phyloP scores from a whole-genome alignment of 2,329 filamentous ascomycete species.

The Ophiostoma fasciatum region DNA sequence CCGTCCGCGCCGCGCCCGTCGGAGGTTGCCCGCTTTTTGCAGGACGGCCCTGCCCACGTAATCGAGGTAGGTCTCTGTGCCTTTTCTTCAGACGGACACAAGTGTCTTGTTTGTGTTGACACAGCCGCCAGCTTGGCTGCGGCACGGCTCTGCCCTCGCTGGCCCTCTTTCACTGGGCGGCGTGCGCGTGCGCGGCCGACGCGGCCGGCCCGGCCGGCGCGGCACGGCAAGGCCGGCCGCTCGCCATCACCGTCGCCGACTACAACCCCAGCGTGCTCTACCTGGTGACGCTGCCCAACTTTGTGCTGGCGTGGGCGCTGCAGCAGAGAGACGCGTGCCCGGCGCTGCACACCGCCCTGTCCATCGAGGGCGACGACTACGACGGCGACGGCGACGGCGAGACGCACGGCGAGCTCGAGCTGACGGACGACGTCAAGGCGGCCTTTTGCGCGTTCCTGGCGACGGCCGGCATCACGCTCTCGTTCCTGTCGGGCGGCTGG shows the following conservation, averaged over 20 bases:
- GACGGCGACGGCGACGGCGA: slow-evolving; percentile 45
- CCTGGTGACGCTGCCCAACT: slow-evolving; percentile 66
- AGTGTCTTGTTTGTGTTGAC: neutral
- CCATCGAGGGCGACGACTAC: slow-evolving; percentile 42
- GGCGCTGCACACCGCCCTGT: slow-evolving; percentile 30
- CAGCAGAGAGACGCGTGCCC: slow-evolving; percentile 20
- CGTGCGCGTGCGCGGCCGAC: slow-evolving; percentile 5
- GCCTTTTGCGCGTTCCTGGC: slow-evolving; percentile 43
- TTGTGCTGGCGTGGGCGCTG: slow-evolving; percentile 55
- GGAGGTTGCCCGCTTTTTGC: no score
- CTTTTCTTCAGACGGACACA: no score
- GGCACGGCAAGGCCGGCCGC: slow-evolving; percentile 12
- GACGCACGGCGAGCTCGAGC: slow-evolving; percentile 46
- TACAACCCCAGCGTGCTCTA: slow-evolving; percentile 68
- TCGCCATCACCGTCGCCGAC: slow-evolving; percentile 57
- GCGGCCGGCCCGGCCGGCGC: neutral
- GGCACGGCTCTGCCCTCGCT: slow-evolving; percentile 62
- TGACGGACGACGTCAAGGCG: slow-evolving; percentile 40
- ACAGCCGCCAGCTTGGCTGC: slow-evolving; percentile 48
- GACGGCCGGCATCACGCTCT: slow-evolving; percentile 37
- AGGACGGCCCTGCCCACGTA: slow-evolving; percentile 28
- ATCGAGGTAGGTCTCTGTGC: slow-evolving; percentile 33
- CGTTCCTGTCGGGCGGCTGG: slow-evolving; percentile 65
- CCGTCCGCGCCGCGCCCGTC: no score
- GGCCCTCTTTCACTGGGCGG: slow-evolving; percentile 50